Conservation (phyloP, 768 basidiomycete species). For the Mycena rosella region DNA sequence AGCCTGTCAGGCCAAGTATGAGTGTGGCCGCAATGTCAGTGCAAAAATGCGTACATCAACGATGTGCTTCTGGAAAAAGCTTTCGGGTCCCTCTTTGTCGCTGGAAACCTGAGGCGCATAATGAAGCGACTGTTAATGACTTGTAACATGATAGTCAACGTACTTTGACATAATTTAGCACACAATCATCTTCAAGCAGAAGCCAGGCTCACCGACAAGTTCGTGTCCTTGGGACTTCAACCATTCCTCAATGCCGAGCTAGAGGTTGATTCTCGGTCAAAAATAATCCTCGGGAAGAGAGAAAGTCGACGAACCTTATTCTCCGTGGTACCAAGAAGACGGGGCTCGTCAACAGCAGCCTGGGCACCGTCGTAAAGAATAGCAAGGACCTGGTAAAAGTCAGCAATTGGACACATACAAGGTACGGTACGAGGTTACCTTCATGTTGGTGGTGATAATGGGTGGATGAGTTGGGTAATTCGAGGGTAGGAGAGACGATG, state of each 20-base stretch:
- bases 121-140: neutral
- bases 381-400: conserved; percentile 68
- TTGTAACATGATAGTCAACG: conserved; percentile 12
- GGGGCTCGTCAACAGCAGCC: conserved; percentile 76
- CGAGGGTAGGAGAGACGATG: conserved; percentile 7
- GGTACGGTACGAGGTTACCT: conserved; percentile 46
- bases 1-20: conserved; percentile 59
- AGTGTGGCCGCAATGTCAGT: conserved; percentile 22
- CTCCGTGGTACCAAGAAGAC: conserved; percentile 84
- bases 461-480: conserved; percentile 11
- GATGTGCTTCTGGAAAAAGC: conserved; percentile 86
- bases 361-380: conserved; percentile 79
- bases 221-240: conserved; percentile 81
- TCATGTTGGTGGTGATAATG: conserved; percentile 51
- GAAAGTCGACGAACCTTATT: conserved; percentile 66
- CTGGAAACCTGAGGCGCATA: conserved; percentile 68
- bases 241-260: conserved; percentile 83
- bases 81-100: conserved; percentile 86
- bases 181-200: neutral
- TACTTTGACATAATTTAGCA: conserved; percentile 15
- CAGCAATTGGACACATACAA: neutral
- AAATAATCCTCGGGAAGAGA: neutral
- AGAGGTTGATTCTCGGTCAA: neutral
- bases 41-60: conserved; percentile 70
- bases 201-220: conserved; percentile 65